phyloP scores from a whole-genome alignment of 2,329 filamentous ascomycete genomes.

The Aureobasidium sp. region DNA sequence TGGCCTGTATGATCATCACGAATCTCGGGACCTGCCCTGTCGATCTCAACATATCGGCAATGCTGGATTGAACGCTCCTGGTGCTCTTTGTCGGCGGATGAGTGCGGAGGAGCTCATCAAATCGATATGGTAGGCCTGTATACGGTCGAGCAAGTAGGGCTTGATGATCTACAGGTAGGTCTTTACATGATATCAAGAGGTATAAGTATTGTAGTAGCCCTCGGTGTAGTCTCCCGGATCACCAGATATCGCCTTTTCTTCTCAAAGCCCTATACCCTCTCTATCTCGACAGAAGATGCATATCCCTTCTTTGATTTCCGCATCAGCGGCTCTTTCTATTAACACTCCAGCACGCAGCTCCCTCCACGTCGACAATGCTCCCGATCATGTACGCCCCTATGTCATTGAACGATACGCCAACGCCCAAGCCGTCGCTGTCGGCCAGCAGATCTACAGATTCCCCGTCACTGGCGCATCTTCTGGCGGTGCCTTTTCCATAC shows the following conservation, averaged over 20 bases:
- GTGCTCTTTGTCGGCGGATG: background rate
- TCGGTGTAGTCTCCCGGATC: background rate
- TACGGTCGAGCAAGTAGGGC: background rate
- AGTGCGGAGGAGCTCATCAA: background rate
- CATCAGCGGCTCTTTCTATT: background rate
- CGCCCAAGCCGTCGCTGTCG: conserved; percentile 31
- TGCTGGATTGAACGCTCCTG: background rate
- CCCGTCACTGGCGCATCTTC: conserved; percentile 41
- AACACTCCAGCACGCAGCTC: background rate
- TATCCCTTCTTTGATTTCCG: background rate
- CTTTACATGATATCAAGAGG: background rate
- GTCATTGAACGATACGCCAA: conserved; percentile 31
- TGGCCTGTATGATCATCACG: background rate
- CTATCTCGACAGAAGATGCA: background rate
- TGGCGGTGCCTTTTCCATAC: conserved; percentile 39
- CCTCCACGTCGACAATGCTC: conserved; percentile 21
- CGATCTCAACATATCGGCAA: background rate
- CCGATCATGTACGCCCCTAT: conserved; percentile 31
- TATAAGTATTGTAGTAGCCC: conserved; percentile 5
- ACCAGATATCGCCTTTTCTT: background rate
- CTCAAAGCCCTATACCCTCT: background rate
- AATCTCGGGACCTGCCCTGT: background rate
- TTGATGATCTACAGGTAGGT: background rate
- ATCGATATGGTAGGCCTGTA: background rate
- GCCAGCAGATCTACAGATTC: conserved; percentile 36